Evolutionary conservation across 345 rosid species (phyloP).

Genomic region (Adansonia digitata): DNA sequence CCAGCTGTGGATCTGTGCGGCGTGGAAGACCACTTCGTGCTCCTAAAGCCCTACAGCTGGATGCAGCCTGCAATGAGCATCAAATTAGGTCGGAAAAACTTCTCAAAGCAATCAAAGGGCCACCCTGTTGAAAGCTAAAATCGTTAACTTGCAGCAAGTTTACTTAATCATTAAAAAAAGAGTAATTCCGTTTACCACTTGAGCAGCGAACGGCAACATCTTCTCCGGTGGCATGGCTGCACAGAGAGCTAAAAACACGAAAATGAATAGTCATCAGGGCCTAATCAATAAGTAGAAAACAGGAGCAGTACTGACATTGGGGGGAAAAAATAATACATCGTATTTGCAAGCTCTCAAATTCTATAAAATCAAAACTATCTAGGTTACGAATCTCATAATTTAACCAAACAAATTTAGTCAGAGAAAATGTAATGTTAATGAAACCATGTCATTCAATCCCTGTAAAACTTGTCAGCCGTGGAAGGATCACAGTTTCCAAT

Average conservation of each 20-base stretch:
- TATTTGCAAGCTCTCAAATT: neutral
- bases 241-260: conserved; percentile 47
- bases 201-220: conserved; percentile 76
- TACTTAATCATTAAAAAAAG: neutral
- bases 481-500: neutral
- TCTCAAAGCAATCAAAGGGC: neutral
- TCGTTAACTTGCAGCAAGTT: neutral
- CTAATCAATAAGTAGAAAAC: neutral
- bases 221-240: conserved; percentile 61
- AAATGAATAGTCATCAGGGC: neutral
- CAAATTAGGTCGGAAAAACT: conserved; percentile 1
- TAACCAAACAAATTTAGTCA: neutral
- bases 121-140: neutral
- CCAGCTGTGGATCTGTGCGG: conserved; percentile 48
- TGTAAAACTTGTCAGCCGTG: neutral
- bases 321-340: neutral
- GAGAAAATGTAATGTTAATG: neutral
- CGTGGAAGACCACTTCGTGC: conserved; percentile 74
- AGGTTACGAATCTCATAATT: neutral
- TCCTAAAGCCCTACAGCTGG: conserved; percentile 70
- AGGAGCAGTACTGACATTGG: neutral
- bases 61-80: conserved; percentile 62
- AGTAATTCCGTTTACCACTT: conserved; percentile 54
- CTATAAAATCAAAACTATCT: neutral
- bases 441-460: neutral